Evolutionary conservation across 106 monocot species (phyloP), one percentile per base, ranked within the genome.

Genomic region (Acorus calamus): DNA sequence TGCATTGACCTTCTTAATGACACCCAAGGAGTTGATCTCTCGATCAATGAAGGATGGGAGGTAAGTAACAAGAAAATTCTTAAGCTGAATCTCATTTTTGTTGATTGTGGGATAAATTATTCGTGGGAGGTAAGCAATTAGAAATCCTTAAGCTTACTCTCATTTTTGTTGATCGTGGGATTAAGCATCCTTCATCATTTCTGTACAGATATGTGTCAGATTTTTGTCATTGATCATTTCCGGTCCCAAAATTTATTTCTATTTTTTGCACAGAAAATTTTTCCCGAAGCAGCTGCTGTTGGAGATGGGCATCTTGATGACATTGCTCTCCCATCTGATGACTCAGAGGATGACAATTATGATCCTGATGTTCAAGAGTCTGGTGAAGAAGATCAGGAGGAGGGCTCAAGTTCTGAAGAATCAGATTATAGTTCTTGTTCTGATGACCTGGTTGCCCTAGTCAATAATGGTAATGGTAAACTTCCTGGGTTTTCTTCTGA

Each of bases 281-380:
- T 96, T 70, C 96, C 91, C 57, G 96, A 96, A 70, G 90, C 87
- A 55, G 84, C 79, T 71, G 73, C 69, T 49, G n/a, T 65, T 50
- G 69, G 75, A 53, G 64, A 77, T 65, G 66, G 53, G 8, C 64
- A 73, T 50, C 52, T 43, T 77, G 83, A 87, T 77, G 72, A 77
- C n/a, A 67, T 78, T 45, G 69, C 73, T 66, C 65, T 87, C 49
- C 87, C 87, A 46, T 87, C 91, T 46, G 87, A 91, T 74, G 91
- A 96, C 71, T 88, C 87, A 46, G 91, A 87, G 59, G 91, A 91
- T 72, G 60, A 74, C 66, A 78, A 87, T 63, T 96, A 79, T 75
- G 55, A 88, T 62, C 96, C 87, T 61, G 68, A 83, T 68, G 65
- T 42, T 68, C 63, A 73, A 67, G 67, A 59, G 9, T 10, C 54